Percentiles rank a stretch among this genome's conserved stretches.
phyloP scores from a whole-genome alignment of 768 basidiomycete genomes.

The Amanita thiersii region DNA sequence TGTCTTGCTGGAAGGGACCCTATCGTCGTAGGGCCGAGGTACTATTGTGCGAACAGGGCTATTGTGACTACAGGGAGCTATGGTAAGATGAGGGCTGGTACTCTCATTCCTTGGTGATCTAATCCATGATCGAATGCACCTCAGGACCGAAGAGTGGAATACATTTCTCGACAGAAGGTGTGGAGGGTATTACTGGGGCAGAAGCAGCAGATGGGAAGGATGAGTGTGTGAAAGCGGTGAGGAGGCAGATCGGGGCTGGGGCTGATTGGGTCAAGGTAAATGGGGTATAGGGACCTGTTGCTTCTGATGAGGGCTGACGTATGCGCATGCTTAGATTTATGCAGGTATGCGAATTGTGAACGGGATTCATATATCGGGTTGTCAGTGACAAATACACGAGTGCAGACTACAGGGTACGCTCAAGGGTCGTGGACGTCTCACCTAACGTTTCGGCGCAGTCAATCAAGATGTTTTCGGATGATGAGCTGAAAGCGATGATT shows the following conservation, averaged over 20 bases:
- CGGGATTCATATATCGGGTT: conserved; percentile 6
- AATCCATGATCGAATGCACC: conserved; percentile 7
- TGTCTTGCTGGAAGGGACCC: conserved; percentile 33
- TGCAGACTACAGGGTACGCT: conserved; percentile 50
- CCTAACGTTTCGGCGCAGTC: conserved; percentile 21
- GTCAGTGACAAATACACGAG: too few species aligned
- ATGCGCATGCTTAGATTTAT: conserved; percentile 34
- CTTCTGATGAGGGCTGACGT: conserved; percentile 9
- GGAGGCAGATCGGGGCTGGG: conserved; percentile 55
- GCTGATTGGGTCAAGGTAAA: conserved; percentile 62
- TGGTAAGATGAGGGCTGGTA: conserved; percentile 26
- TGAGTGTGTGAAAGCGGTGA: conserved; percentile 45
- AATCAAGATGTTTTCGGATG: conserved; percentile 33
- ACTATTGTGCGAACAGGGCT: conserved; percentile 52
- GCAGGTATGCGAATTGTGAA: conserved; percentile 28
- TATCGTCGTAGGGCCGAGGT: conserved; percentile 52
- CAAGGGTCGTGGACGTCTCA: conserved; percentile 35
- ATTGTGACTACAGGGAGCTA: conserved; percentile 57
- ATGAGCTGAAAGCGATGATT: conserved; percentile 43
- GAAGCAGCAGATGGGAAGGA: conserved; percentile 51
- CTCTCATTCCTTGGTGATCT: conserved; percentile 15
- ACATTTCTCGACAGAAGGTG: conserved; percentile 36
- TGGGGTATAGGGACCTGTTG: not conserved
- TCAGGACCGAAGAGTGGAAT: conserved; percentile 47
- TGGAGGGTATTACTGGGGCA: conserved; percentile 50